Conservation (phyloP, 228 moss, liverwort and hornwort genomes). For the Sphagnum fallax region DNA sequence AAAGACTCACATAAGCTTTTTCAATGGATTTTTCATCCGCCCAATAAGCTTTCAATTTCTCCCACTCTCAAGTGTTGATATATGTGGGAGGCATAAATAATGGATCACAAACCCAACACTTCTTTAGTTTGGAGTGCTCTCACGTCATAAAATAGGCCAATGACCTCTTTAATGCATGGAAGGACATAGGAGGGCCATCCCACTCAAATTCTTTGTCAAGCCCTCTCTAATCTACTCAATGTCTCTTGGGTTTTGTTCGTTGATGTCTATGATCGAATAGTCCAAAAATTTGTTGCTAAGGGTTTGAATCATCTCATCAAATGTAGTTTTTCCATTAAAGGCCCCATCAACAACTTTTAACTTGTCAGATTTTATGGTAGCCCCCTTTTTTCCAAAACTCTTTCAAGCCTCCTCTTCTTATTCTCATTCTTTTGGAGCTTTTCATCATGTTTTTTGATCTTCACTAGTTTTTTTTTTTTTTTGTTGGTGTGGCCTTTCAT, state of each 20-base stretch:
- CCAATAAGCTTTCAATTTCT: background rate
- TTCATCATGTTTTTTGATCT: too few relatives aligned
- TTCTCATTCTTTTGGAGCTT: too few relatives aligned
- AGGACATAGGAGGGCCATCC: background rate
- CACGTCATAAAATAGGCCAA: background rate
- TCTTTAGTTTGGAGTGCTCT: background rate
- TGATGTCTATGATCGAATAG: background rate
- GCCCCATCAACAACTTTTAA: too few relatives aligned
- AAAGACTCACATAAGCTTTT: too few relatives aligned
- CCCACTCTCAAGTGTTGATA: background rate
- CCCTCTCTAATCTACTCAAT: background rate
- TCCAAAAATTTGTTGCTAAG: background rate
- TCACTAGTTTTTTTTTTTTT: too few relatives aligned
- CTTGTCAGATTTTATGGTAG: too few relatives aligned
- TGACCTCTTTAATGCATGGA: background rate
- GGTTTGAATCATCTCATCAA: background rate
- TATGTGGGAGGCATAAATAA: background rate
- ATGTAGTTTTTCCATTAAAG: too few relatives aligned
- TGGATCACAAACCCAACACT: background rate
- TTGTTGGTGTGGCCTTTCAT: too few relatives aligned
- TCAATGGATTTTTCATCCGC: too few relatives aligned
- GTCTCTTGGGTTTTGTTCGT: background rate
- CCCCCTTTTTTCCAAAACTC: too few relatives aligned
- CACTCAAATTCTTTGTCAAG: background rate
- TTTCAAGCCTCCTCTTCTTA: too few relatives aligned